These are phyloP conservation scores for Chlorella sp. DNA, from an alignment of 139 green algal genomes.

Conservation along the genomic window DNA sequence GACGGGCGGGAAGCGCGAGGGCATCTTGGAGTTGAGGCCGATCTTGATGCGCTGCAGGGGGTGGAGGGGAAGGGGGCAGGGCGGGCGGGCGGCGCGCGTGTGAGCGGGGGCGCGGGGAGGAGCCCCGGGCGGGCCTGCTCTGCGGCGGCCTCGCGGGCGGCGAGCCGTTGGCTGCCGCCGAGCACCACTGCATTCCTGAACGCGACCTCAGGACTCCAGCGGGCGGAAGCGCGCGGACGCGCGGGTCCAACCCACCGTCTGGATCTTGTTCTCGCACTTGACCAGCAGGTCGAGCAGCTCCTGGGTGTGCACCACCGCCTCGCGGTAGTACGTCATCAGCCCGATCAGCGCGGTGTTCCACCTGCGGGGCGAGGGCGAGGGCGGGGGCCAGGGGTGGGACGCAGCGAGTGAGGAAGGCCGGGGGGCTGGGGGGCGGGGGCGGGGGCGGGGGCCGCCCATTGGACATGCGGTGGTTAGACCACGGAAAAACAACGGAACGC, in stretches of 20 bases:
- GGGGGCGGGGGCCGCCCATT: not conserved
- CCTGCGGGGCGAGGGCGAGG: not conserved
- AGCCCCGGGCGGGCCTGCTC: no score
- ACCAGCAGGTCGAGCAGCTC: slow-evolving; percentile 99
- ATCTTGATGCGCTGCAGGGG: slow-evolving; percentile 89
- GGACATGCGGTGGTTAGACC: not conserved
- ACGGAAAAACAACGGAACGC: not conserved
- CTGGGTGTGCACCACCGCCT: slow-evolving; percentile 94
- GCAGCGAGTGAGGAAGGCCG: not conserved
- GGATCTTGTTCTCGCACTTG: slow-evolving; percentile 99
- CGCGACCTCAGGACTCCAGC: no score
- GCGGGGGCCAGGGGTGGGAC: not conserved
- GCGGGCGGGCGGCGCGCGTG: no score
- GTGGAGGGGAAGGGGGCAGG: not conserved
- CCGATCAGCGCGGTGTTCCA: slow-evolving; percentile 98
- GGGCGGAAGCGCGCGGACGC: no score
- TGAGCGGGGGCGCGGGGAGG: no score
- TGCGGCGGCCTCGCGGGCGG: no score
- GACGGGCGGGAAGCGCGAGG: slow-evolving; percentile 94
- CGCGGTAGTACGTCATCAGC: slow-evolving; percentile 97
- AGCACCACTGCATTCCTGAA: no score
- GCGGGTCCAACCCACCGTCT: slow-evolving; percentile 81
- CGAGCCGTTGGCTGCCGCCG: no score
- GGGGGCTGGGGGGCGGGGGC: not conserved
- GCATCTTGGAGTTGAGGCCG: slow-evolving; percentile 99